phyloP scores from a whole-genome alignment of 192 early-diverging fungal species.

The Allomyces arbusculus region DNA sequence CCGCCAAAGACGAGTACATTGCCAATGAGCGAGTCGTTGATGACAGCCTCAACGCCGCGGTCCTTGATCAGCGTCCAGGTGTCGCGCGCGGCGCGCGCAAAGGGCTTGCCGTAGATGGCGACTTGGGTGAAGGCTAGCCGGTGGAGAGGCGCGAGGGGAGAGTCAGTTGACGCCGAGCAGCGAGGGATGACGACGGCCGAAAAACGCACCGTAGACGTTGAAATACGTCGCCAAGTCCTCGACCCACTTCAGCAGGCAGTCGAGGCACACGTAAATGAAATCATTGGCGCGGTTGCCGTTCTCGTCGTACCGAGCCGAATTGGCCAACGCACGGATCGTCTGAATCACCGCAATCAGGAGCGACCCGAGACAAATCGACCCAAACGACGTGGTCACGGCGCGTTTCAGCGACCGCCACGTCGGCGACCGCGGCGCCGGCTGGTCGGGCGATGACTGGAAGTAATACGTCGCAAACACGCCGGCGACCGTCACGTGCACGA shows the following conservation, averaged over 20 bases:
- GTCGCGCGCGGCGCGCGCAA: constrained; percentile 38
- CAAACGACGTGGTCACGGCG: constrained; percentile 56
- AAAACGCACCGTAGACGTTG: not conserved
- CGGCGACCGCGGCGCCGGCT: constrained; percentile 26
- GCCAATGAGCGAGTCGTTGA: constrained; percentile 76
- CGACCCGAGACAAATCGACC: constrained; percentile 60
- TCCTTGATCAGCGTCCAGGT: constrained; percentile 75
- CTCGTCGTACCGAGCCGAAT: constrained; percentile 14
- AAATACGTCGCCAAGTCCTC: constrained; percentile 55
- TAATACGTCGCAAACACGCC: constrained; percentile 65
- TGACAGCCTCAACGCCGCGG: constrained; percentile 47
- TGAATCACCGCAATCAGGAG: constrained; percentile 28
- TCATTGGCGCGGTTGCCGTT: constrained; percentile 24
- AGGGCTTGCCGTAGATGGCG: constrained; percentile 66
- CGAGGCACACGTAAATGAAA: constrained; percentile 46
- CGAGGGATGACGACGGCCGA: not conserved
- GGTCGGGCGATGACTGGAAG: constrained; percentile 32
- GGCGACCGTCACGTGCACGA: constrained; percentile 53
- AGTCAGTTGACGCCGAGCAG: not conserved
- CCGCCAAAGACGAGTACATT: constrained; percentile 72
- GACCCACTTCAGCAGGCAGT: constrained; percentile 55
- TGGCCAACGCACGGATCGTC: constrained; percentile 45
- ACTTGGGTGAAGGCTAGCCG: constrained; percentile 82
- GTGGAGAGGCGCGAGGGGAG: constrained; percentile 39
- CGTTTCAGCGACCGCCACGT: constrained; percentile 47